A percentile compares a stretch with the other conserved stretches of the same genome.
Evolutionary conservation across 371 early-diverging fungal genomes (phyloP).

Genomic region (Phascolomyces articulosus): DNA sequence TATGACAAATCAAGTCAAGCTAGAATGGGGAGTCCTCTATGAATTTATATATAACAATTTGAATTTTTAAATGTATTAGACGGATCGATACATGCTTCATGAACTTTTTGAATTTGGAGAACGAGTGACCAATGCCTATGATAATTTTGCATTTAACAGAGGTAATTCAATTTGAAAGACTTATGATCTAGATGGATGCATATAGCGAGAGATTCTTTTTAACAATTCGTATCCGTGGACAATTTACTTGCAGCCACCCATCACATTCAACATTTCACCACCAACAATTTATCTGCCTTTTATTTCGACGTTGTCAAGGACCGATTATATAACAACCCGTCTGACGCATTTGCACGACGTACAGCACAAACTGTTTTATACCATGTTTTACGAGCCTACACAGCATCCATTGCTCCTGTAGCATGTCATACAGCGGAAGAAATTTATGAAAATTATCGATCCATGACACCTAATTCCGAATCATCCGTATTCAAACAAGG

Average conservation of each 20-base stretch:
- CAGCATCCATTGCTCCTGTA: constrained; percentile 68
- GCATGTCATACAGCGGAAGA: constrained; percentile 81
- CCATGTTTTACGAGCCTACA: constrained; percentile 69
- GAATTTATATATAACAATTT: no score
- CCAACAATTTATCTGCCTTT: constrained; percentile 72
- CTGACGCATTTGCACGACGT: constrained; percentile 43
- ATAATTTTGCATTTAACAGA: constrained; percentile 66
- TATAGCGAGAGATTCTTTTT: no score
- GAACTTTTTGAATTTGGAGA: constrained; percentile 65
- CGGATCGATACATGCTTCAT: constrained; percentile 77
- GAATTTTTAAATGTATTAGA: constrained; percentile 21
- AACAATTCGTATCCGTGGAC: no score
- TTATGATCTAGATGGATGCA: no score
- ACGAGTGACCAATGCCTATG: constrained; percentile 61
- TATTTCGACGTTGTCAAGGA: constrained; percentile 90
- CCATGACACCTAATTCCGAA: constrained; percentile 42
- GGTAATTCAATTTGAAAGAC: constrained; percentile 48
- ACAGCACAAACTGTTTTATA: constrained; percentile 74
- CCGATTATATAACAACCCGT: constrained; percentile 70
- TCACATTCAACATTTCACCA: constrained; percentile 71
- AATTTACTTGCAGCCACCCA: constrained; percentile 52
- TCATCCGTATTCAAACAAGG: constrained; percentile 66
- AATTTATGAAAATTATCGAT: constrained; percentile 68
- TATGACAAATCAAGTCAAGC: constrained; percentile 19
- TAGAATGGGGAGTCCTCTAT: no score